Evolutionary conservation across 768 basidiomycete species (phyloP).

Genomic region (Mycena capillaripes): DNA sequence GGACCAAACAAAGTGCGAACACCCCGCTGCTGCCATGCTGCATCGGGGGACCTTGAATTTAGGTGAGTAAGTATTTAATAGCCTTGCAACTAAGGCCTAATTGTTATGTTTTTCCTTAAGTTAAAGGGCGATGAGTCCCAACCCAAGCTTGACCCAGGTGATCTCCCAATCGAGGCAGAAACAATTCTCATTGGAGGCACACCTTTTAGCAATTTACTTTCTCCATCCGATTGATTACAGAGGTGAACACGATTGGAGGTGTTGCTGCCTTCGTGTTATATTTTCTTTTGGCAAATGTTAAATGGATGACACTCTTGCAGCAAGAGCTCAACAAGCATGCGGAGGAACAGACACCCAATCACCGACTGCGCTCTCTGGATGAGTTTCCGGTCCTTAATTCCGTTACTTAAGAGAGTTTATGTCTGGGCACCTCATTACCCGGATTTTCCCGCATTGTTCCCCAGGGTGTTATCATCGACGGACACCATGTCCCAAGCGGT

Average conservation of each 20-base stretch:
- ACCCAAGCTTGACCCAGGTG: neutral
- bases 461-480: neutral
- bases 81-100: too few relatives aligned
- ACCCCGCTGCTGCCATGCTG: too few relatives aligned
- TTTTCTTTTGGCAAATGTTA: neutral
- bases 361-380: neutral
- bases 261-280: neutral
- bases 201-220: neutral
- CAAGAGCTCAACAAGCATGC: conserved; percentile 50
- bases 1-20: too few relatives aligned
- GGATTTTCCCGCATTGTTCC: conserved; percentile 12
- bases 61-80: too few relatives aligned
- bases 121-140: neutral
- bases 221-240: neutral
- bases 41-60: too few relatives aligned
- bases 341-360: neutral
- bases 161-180: conserved; percentile 17
- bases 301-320: conserved; percentile 86
- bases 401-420: neutral
- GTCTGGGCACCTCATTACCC: neutral
- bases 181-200: conserved; percentile 14
- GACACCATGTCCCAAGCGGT: neutral
- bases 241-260: neutral
- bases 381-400: neutral
- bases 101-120: neutral